Percentiles rank a stretch among this genome's conserved stretches.
phyloP scores from a whole-genome alignment of 192 early-diverging fungal species.

The Umbelopsis vinacea region DNA sequence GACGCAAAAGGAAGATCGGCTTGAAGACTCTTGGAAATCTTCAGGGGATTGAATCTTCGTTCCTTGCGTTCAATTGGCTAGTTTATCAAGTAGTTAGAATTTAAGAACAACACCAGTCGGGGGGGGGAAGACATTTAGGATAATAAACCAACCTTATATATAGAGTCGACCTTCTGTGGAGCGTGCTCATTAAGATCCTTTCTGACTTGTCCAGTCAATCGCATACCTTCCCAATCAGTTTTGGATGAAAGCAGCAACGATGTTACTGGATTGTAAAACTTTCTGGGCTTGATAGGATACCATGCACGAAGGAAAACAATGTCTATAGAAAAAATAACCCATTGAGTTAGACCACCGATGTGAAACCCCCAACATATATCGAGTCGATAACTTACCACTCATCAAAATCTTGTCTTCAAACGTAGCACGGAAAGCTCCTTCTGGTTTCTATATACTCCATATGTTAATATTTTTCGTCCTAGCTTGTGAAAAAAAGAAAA shows the following conservation, averaged over 20 bases:
- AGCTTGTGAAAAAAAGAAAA: not conserved
- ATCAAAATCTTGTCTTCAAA: conserved; percentile 98
- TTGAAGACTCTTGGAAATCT: conserved; percentile 81
- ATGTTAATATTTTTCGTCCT: not conserved
- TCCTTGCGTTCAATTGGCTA: conserved; percentile 76
- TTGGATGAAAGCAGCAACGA: conserved; percentile 82
- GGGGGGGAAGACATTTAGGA: not conserved
- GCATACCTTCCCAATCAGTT: conserved; percentile 86
- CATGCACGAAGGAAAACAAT: conserved; percentile 98
- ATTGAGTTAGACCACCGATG: not conserved
- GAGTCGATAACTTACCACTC: conserved; percentile 63
- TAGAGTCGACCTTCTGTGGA: conserved; percentile 82
- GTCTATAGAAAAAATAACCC: conserved; percentile 55
- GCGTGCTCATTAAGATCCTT: conserved; percentile 63
- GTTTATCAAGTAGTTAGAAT: not conserved
- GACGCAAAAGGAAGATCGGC: conserved; percentile 86
- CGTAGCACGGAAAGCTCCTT: conserved; percentile 93
- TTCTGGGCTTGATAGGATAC: conserved; percentile 94
- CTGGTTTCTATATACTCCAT: conserved; percentile 62
- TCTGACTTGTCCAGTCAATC: conserved; percentile 85
- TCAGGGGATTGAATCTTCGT: conserved; percentile 82
- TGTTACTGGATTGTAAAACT: conserved; percentile 98
- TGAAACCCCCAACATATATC: not conserved
- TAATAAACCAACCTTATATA: conserved; percentile 67
- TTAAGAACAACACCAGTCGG: too few relatives aligned